Conservation (phyloP, 768 basidiomycete species). For the Pluteus cervinus region DNA sequence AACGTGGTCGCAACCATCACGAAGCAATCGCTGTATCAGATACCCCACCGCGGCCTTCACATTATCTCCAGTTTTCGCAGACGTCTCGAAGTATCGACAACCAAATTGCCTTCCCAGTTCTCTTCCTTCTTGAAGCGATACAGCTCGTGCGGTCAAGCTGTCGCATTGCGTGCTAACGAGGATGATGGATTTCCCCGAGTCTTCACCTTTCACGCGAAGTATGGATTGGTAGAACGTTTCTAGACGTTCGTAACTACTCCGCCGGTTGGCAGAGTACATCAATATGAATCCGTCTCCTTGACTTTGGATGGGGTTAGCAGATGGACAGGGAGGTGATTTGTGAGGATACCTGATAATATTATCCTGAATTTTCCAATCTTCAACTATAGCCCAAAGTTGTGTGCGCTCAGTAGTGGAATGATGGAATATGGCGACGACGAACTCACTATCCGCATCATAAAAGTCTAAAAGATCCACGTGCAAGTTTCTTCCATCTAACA, state of each 20-base stretch:
- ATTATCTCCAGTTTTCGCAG: constrained; percentile 21
- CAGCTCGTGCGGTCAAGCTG: constrained; percentile 13
- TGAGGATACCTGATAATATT: constrained; percentile 15
- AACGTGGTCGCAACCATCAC: too few relatives aligned
- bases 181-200: constrained; percentile 13
- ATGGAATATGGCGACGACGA: too few relatives aligned
- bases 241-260: constrained; percentile 19
- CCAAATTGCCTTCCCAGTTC: constrained; percentile 19
- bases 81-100: constrained; percentile 22
- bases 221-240: constrained; percentile 17
- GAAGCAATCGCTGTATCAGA: too few relatives aligned
- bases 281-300: constrained; percentile 16
- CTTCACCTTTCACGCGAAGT: constrained; percentile 12
- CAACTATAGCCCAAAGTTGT: too few relatives aligned
- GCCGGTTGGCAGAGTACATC: constrained; percentile 17
- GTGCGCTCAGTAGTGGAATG: too few relatives aligned
- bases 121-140: constrained; percentile 16
- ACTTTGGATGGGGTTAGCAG: constrained; percentile 7
- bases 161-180: constrained; percentile 24
- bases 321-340: neutral
- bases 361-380: constrained; percentile 8
- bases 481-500: too few relatives aligned
- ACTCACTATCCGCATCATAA: too few relatives aligned
- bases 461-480: too few relatives aligned
- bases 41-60: constrained; percentile 16